Conservation (phyloP, 2,329 filamentous ascomycete species). For the Nothophaeocryptopus gaeumannii region DNA sequence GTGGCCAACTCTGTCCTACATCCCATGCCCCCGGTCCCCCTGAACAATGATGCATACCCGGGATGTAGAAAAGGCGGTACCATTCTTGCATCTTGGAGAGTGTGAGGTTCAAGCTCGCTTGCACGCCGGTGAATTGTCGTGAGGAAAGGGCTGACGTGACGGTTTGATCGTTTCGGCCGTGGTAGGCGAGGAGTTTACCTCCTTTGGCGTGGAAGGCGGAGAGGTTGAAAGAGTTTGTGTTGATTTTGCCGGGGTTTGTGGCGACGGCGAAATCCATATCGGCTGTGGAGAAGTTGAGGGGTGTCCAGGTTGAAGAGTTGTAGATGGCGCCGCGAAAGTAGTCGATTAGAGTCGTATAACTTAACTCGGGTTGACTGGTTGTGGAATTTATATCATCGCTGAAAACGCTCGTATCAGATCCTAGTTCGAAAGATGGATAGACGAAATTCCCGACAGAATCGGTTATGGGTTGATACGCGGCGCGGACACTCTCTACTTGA, state of each 20-base stretch:
- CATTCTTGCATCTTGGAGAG: constrained; percentile 22
- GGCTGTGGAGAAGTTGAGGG: constrained; percentile 38
- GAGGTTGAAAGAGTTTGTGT: constrained; percentile 50
- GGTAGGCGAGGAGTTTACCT: constrained; percentile 43
- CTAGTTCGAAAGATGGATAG: constrained; percentile 40
- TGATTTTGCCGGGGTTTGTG: constrained; percentile 49
- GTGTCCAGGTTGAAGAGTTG: constrained; percentile 39
- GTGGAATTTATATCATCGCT: constrained; percentile 27
- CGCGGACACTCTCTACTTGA: constrained; percentile 45
- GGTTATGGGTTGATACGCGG: constrained; percentile 43
- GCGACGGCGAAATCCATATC: constrained; percentile 41
- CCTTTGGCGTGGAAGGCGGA: constrained; percentile 43
- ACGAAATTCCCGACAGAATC: constrained; percentile 42
- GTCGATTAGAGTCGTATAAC: constrained; percentile 36
- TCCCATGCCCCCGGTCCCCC: constrained; percentile 12
- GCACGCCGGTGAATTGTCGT: too few relatives aligned
- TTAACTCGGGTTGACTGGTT: constrained; percentile 43
- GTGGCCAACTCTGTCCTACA: too few relatives aligned
- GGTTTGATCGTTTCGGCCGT: constrained; percentile 38
- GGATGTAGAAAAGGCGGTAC: constrained; percentile 45
- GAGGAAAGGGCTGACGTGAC: too few relatives aligned
- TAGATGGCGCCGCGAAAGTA: constrained; percentile 45
- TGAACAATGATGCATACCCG: constrained; percentile 45
- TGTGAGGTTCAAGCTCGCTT: too few relatives aligned
- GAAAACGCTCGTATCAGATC: constrained; percentile 34